These are phyloP conservation scores for Fusarium stilboides DNA, from an alignment of 2,329 filamentous ascomycete species.

Conservation along the genomic window DNA sequence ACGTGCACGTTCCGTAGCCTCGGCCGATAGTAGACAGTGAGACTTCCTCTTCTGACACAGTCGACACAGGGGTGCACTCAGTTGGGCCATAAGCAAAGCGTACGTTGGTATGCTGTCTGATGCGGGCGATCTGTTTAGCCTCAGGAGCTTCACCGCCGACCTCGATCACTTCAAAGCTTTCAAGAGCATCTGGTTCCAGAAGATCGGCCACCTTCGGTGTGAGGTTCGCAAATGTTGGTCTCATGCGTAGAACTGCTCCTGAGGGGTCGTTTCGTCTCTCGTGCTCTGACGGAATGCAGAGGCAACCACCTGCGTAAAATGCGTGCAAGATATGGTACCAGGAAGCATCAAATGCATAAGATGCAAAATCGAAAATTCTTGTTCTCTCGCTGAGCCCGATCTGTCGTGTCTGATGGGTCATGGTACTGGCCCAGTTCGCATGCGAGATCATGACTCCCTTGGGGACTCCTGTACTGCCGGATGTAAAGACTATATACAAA, in stretches of 20 bases:
- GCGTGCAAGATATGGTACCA: background rate
- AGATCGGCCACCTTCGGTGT: constrained; percentile 3
- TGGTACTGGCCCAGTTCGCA: background rate
- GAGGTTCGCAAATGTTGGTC: background rate
- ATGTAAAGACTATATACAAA: constrained; percentile 45
- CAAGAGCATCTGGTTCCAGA: background rate
- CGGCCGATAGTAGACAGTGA: background rate
- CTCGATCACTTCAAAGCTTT: background rate
- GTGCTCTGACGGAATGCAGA: constrained; percentile 1
- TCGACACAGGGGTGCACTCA: background rate
- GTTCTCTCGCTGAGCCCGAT: background rate
- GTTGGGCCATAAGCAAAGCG: background rate
- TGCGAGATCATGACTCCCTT: constrained; percentile 40
- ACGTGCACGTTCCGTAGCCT: constrained; percentile 11
- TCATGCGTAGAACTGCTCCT: background rate
- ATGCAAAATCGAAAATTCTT: constrained; percentile 11
- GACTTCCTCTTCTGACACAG: background rate
- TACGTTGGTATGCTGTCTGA: background rate
- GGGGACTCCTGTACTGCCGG: constrained; percentile 45
- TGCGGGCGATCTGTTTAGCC: background rate
- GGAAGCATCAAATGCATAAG: constrained; percentile 3
- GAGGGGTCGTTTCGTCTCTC: background rate
- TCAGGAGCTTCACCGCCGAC: background rate
- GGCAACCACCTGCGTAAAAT: background rate
- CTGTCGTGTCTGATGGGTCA: background rate